Evolutionary conservation across 2,329 filamentous ascomycete genomes (phyloP).

Genomic region (Shiraia sp.): DNA sequence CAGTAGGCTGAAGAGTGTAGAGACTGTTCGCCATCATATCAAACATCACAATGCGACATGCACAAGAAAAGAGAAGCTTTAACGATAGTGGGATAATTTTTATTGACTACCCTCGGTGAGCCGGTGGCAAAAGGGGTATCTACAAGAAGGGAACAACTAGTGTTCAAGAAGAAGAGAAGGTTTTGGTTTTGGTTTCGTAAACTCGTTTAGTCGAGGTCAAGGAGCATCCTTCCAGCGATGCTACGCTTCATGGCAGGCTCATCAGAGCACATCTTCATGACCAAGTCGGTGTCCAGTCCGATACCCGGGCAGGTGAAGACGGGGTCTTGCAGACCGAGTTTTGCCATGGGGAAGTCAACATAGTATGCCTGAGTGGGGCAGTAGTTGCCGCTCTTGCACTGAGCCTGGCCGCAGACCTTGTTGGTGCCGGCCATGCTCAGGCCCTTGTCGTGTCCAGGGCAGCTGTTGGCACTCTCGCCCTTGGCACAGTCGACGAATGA

Average conservation of each 20-base stretch:
- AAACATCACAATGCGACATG: too few species aligned
- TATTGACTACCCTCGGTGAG: too few species aligned
- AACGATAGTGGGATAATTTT: not conserved
- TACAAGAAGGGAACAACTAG: constrained; percentile 2
- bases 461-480: constrained; percentile 20
- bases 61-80: not conserved
- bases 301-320: constrained; percentile 24
- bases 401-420: constrained; percentile 12
- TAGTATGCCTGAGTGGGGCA: constrained; percentile 32
- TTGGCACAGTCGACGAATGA: constrained; percentile 34
- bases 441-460: constrained; percentile 27
- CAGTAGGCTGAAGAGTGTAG: too few species aligned
- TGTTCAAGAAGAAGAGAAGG: not conserved
- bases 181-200: too few species aligned
- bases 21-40: too few species aligned
- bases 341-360: constrained; percentile 23
- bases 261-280: constrained; percentile 27
- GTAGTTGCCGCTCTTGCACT: constrained; percentile 24
- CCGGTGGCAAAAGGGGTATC: not conserved
- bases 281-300: constrained; percentile 21
- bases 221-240: constrained; percentile 23
- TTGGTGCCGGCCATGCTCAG: constrained; percentile 20
- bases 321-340: constrained; percentile 27
- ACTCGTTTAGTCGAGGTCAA: constrained; percentile 5
- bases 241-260: constrained; percentile 25